These are phyloP conservation scores for Calamus simplicifolius DNA, from an alignment of 176 grass and related monocot genomes.

Conservation along the genomic window DNA sequence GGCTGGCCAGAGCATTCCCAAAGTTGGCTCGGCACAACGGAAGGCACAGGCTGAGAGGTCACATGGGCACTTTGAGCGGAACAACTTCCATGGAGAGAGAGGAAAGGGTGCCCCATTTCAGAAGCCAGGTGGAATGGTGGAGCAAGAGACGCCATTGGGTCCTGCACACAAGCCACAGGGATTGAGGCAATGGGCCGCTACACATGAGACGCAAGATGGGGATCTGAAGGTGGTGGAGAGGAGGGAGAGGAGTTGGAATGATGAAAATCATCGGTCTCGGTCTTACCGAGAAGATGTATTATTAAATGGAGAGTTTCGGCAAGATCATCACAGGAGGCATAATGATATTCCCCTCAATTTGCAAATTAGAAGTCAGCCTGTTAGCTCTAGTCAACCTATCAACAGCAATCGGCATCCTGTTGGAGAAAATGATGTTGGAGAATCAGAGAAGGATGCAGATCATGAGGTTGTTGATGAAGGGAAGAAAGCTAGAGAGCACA, in stretches of 20 bases:
- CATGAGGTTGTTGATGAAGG: not conserved
- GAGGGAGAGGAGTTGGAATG: constrained; percentile 1
- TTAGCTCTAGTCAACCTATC: not conserved
- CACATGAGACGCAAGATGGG: constrained; percentile 13
- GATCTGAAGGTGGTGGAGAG: constrained; percentile 10
- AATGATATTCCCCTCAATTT: not conserved
- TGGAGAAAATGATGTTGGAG: not conserved
- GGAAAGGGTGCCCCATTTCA: not conserved
- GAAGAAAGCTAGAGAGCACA: not conserved
- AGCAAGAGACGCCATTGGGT: too few relatives aligned
- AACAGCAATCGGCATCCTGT: not conserved
- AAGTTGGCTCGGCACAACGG: constrained; percentile 7
- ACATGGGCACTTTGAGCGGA: constrained; percentile 6
- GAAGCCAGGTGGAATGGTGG: too few relatives aligned
- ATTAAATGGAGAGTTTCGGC: not conserved
- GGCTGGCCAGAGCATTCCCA: not conserved
- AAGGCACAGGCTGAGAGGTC: not conserved
- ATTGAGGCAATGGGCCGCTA: constrained; percentile 11
- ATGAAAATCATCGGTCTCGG: not conserved
- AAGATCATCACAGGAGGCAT: not conserved
- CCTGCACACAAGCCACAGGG: not conserved
- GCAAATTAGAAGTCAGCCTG: not conserved
- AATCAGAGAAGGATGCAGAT: constrained; percentile 7
- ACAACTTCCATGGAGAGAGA: constrained; percentile 2
- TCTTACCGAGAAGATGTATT: not conserved